Evolutionary conservation across 768 basidiomycete species (phyloP).

Genomic region (Clitopilus hobsonii): DNA sequence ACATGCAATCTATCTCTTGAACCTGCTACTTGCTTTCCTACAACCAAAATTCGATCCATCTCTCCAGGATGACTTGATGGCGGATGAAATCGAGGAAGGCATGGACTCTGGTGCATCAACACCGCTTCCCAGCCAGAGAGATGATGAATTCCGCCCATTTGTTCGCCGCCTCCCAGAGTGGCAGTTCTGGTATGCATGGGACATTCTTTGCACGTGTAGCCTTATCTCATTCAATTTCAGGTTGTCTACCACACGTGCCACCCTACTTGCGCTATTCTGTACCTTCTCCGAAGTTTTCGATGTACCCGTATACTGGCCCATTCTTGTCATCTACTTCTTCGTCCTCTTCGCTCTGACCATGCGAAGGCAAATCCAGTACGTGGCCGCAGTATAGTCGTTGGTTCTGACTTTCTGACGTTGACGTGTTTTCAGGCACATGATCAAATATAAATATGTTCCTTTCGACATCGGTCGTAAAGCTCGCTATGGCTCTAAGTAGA

Average conservation of each 20-base stretch:
- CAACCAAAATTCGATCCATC: constrained; percentile 99
- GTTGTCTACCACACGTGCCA: constrained; percentile 89
- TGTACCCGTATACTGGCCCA: constrained; percentile 99
- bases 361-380: constrained; percentile 93
- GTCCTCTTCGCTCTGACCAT: constrained; percentile 93
- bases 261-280: constrained; percentile 73
- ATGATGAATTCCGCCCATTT: constrained; percentile 98
- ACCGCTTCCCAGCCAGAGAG: constrained; percentile 63
- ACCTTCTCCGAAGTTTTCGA: constrained; percentile 86
- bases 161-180: constrained; percentile 93
- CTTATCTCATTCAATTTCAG: constrained; percentile 31
- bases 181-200: constrained; percentile 88
- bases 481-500: constrained; percentile 60
- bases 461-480: constrained; percentile 95
- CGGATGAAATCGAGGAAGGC: constrained; percentile 94
- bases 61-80: constrained; percentile 86
- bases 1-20: constrained; percentile 91
- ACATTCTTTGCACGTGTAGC: constrained; percentile 1
- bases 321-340: constrained; percentile 95
- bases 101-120: constrained; percentile 47
- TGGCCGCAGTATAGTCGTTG: constrained; percentile 9
- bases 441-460: constrained; percentile 96
- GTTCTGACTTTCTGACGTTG: neutral
- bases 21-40: constrained; percentile 94
- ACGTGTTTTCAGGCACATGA: constrained; percentile 77